Percentiles rank a stretch among this genome's conserved stretches.
Evolutionary conservation across 345 rosid species (phyloP).

Genomic region (Corchorus olitorius): DNA sequence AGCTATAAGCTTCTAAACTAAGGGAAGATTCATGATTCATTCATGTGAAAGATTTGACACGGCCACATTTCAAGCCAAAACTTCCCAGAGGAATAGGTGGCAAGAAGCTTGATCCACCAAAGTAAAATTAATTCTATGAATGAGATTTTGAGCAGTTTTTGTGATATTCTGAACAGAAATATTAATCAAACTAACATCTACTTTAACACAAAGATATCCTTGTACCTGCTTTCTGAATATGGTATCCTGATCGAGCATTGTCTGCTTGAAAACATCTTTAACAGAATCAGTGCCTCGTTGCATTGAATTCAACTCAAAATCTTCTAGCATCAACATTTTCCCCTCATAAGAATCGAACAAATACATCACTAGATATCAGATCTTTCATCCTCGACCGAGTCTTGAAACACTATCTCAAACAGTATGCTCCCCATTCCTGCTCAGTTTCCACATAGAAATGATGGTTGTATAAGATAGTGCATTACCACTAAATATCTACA

Average conservation of each 20-base stretch:
- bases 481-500: constrained; percentile 1
- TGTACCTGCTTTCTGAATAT: constrained; percentile 49
- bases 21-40: constrained; percentile 1
- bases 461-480: constrained; percentile 3
- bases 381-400: constrained; percentile 16
- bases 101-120: no score
- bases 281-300: constrained; percentile 29
- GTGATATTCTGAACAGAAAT: background rate
- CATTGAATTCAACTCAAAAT: constrained; percentile 35
- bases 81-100: no score
- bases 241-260: constrained; percentile 48
- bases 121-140: constrained; percentile 9
- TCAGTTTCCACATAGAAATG: constrained; percentile 2
- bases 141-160: background rate
- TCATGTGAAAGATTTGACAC: background rate
- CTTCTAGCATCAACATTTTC: constrained; percentile 38
- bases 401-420: background rate
- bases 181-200: constrained; percentile 11
- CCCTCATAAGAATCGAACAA: constrained; percentile 18
- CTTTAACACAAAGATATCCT: background rate
- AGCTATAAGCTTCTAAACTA: background rate
- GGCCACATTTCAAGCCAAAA: no score
- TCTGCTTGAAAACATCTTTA: constrained; percentile 38
- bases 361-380: constrained; percentile 21
- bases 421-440: constrained; percentile 8